Evolutionary conservation across 2,329 filamentous ascomycete species (phyloP).

Genomic region (Sporothrix phasma): DNA sequence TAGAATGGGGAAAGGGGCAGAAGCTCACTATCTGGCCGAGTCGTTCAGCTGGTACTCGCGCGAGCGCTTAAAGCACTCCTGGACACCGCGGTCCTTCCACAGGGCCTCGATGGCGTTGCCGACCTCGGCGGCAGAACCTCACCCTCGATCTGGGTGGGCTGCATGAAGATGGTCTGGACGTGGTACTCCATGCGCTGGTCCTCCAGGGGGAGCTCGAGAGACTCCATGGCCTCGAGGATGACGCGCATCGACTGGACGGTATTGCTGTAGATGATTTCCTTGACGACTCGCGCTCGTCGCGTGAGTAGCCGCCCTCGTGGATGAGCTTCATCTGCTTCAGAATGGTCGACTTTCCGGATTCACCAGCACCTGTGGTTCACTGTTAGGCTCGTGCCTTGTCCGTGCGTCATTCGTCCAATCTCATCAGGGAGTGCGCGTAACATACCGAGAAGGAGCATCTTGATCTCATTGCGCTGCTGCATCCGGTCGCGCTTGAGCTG

Average conservation of each 20-base stretch:
- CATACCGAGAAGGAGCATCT: constrained; percentile 97
- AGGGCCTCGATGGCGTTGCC: constrained; percentile 84
- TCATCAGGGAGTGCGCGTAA: constrained; percentile 18
- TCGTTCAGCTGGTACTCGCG: constrained; percentile 95
- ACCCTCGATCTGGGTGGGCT: constrained; percentile 91
- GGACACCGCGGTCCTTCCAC: constrained; percentile 87
- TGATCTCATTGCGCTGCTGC: constrained; percentile 99
- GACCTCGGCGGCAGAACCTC: constrained; percentile 92
- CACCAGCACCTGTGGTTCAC: constrained; percentile 67
- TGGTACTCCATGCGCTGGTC: constrained; percentile 93
- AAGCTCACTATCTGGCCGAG: constrained; percentile 74
- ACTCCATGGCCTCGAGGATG: constrained; percentile 60
- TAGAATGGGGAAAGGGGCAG: neutral
- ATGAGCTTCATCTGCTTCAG: constrained; percentile 99
- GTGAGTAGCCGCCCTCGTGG: constrained; percentile 95
- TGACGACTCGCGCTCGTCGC: constrained; percentile 66
- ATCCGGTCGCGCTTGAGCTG: constrained; percentile 97
- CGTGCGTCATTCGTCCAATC: neutral
- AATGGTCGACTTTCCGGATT: constrained; percentile 92
- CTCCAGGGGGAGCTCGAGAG: constrained; percentile 69
- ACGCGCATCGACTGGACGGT: constrained; percentile 61
- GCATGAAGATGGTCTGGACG: constrained; percentile 98
- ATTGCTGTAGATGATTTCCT: constrained; percentile 63
- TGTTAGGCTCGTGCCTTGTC: neutral
- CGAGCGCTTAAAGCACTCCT: constrained; percentile 91